Conservation (phyloP, 441 rosid genomes). For the Caryocar brasiliense region DNA sequence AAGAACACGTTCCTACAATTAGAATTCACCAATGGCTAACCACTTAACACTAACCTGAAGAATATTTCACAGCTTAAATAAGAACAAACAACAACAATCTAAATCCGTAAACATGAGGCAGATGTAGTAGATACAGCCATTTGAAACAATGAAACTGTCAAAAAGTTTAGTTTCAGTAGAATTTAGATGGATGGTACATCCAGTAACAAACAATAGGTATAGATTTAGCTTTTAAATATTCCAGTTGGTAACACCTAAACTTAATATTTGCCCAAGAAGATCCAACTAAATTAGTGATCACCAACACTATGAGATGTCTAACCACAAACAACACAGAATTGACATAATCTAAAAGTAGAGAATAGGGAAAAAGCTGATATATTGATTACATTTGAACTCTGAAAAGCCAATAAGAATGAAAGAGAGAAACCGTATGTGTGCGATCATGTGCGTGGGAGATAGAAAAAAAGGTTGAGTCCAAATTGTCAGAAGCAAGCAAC, state of each 20-base stretch:
- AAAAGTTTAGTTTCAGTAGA: not conserved
- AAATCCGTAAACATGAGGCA: not conserved
- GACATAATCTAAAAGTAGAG: not conserved
- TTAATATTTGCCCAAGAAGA: not conserved
- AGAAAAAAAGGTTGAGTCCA: too few species aligned
- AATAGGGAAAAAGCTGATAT: not conserved
- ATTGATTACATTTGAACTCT: not conserved
- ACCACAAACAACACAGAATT: not conserved
- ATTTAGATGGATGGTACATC: not conserved
- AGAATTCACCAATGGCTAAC: constrained; percentile 2
- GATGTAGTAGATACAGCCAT: not conserved
- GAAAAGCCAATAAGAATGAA: not conserved
- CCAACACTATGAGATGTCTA: not conserved
- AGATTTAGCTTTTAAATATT: not conserved
- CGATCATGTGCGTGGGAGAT: too few species aligned
- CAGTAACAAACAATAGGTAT: not conserved
- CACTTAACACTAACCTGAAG: constrained; percentile 1
- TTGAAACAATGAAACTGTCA: not conserved
- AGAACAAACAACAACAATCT: not conserved
- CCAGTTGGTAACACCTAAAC: not conserved
- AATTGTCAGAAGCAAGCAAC: too few species aligned
- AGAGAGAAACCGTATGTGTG: too few species aligned
- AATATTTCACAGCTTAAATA: constrained; percentile 5
- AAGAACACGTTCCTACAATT: constrained; percentile 67
- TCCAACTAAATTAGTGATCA: not conserved